Evolutionary conservation across 805 yeast species (phyloP), one percentile per base, ranked within the genome.

Genomic region (Kodamaea hsintzibuensis): DNA sequence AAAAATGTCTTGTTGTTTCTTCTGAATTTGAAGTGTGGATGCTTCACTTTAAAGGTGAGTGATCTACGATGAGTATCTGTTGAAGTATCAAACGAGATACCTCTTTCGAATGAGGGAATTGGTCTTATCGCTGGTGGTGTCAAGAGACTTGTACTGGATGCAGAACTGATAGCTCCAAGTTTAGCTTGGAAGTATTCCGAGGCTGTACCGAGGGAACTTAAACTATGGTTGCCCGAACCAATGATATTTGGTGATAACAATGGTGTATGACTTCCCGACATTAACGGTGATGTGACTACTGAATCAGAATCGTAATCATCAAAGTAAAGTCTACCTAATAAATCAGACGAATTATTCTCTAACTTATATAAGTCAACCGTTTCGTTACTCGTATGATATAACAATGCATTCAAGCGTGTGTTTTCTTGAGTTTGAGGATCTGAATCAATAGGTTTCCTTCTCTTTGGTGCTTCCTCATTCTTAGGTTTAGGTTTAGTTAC

Each of bases 1-100:
- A 76, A 65, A 49, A 65, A 72, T 13, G 78, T 73, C 58, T 76
- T 76, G 62, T 76, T 76, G 58, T 75, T 76, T 49, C 80, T 63
- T 54, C 80, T 67, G 57, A 76, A 76, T 54, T 67, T 71, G 62
- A 74, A 76, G 35, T 72, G 67, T 9, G 78, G 76, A 51, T 76
- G 79, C 55, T 71, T 73, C 37, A 71, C 73, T 55, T 75, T 76
- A 47, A 73, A 60, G 1, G 78, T 76, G 49, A 74, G 59, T 12
- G 78, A 71, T 56, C 60, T 66, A 49, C 69, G 69, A 48, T 66
- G 70, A 4, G 62, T 60, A 47, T 71, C 67, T 9, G 67, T 56
- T 6, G 72, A 62, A 1, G 77, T 72, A 55, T 76, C 79, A 57
- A 76, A 76, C 5, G 78, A 69, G 3, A 76, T 66, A n/a, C 77